Evolutionary conservation across 73 alveolate species (phyloP).

Genomic region (Paramecium caudatum): DNA sequence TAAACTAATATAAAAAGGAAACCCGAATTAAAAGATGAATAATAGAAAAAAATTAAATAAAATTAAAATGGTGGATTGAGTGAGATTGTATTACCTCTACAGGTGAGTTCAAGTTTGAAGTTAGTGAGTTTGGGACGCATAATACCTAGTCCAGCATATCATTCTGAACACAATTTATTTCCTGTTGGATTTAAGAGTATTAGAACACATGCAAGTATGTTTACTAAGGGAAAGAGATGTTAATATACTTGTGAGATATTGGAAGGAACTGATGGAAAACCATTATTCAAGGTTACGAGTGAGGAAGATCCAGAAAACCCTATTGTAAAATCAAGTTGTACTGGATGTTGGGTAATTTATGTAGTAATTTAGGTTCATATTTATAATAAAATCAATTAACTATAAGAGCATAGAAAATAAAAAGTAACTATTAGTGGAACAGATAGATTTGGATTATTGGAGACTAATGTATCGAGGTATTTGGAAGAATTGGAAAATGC

Average conservation of each 20-base stretch:
- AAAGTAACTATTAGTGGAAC: conserved; percentile 96
- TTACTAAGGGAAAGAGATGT: conserved; percentile 89
- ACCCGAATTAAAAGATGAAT: conserved; percentile 77
- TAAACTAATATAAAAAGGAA: conserved; percentile 76
- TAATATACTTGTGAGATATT: conserved; percentile 94
- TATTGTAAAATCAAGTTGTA: conserved; percentile 91
- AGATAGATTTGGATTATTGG: conserved; percentile 97
- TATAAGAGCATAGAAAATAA: conserved; percentile 88
- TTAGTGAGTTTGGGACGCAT: conserved; percentile 92
- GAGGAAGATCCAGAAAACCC: conserved; percentile 94
- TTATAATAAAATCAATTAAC: conserved; percentile 90
- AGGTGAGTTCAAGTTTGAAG: conserved; percentile 87
- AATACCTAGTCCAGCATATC: conserved; percentile 89
- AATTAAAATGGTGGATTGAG: conserved; percentile 82
- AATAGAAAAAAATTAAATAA: conserved; percentile 77
- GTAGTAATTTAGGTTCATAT: conserved; percentile 72
- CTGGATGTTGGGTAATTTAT: conserved; percentile 94
- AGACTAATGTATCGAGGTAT: conserved; percentile 87
- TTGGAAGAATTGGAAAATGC: conserved; percentile 89
- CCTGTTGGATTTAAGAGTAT: conserved; percentile 96
- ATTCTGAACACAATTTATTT: conserved; percentile 94
- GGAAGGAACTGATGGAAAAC: conserved; percentile 95
- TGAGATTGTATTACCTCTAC: conserved; percentile 94
- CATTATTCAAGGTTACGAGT: conserved; percentile 90
- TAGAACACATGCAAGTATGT: conserved; percentile 94